Conservation (phyloP, 169 alveolate species). For the Toxoplasma gondii region DNA sequence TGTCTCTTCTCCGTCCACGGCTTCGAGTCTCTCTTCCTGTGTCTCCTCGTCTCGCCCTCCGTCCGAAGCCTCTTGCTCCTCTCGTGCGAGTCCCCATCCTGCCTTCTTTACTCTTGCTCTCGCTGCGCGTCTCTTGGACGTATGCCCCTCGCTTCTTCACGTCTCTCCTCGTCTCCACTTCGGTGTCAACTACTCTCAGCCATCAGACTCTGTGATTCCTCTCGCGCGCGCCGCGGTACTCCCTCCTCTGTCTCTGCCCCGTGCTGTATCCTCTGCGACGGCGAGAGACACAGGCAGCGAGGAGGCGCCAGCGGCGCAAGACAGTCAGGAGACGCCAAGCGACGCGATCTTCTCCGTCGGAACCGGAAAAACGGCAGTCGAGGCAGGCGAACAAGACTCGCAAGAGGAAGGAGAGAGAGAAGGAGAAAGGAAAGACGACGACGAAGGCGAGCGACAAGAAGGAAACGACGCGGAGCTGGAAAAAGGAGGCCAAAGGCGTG, state of each 20-base stretch:
- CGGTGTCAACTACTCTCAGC: background rate
- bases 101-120: too few species aligned
- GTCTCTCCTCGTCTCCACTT: conserved; percentile 1
- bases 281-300: background rate
- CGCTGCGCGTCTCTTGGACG: too few species aligned
- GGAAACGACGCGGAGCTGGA: background rate
- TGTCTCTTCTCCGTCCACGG: background rate
- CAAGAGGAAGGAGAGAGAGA: background rate
- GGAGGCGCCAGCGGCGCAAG: background rate
- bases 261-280: background rate
- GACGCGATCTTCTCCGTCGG: too few species aligned
- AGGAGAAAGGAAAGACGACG: background rate
- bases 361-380: too few species aligned
- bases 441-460: background rate
- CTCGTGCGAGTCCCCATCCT: too few species aligned
- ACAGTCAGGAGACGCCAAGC: too few species aligned
- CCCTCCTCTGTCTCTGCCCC: background rate
- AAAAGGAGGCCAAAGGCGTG: background rate
- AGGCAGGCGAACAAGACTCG: background rate
- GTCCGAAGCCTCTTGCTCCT: too few species aligned
- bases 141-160: background rate
- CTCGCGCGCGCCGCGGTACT: background rate
- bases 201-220: background rate
- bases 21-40: background rate
- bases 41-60: too few species aligned